Evolutionary conservation across 140 eudicot species (phyloP).

Genomic region (Anethum foeniculum): DNA sequence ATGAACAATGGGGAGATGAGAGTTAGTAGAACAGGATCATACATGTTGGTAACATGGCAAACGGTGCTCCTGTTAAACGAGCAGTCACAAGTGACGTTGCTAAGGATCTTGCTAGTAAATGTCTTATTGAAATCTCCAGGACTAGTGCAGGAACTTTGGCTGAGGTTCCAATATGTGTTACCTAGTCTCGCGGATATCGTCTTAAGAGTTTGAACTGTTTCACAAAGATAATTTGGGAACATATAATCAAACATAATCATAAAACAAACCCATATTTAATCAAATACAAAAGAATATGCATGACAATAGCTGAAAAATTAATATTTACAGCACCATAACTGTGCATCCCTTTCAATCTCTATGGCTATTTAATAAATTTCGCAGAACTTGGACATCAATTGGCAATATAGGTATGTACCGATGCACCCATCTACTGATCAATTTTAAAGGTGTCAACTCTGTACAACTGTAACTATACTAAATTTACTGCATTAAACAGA

Average conservation of each 20-base stretch:
- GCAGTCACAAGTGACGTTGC: constrained; percentile 46
- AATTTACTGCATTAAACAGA: neutral
- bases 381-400: neutral
- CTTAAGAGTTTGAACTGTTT: constrained; percentile 54
- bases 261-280: neutral
- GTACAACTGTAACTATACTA: neutral
- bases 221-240: neutral
- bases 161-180: constrained; percentile 43
- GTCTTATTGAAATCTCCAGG: constrained; percentile 34
- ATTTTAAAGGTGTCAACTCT: neutral
- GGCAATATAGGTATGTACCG: neutral
- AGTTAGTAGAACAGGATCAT: constrained; percentile 13
- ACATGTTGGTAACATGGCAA: constrained; percentile 75
- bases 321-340: neutral
- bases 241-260: neutral
- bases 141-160: constrained; percentile 40
- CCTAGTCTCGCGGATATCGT: constrained; percentile 49
- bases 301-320: neutral
- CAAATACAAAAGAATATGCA: neutral
- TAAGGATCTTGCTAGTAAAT: neutral
- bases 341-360: neutral
- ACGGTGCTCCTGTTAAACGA: constrained; percentile 24
- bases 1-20: neutral
- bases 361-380: neutral
- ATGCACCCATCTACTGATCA: neutral